Evolutionary conservation across 2,329 filamentous ascomycete genomes (phyloP).

Genomic region (Xylariomycetidae sp.): DNA sequence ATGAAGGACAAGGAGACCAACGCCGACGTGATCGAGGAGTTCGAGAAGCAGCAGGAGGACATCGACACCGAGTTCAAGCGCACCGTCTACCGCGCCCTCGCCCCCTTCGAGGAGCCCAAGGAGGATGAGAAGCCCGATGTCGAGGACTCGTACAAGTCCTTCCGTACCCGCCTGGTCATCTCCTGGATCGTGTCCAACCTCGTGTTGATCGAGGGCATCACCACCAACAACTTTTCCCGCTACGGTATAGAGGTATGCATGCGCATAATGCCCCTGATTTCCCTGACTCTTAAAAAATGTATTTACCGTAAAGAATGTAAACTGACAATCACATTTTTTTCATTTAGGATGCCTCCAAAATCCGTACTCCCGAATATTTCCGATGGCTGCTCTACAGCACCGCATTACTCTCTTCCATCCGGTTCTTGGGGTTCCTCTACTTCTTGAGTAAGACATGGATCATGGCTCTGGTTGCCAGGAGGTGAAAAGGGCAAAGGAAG

Average conservation of each 20-base stretch:
- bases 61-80: conserved; percentile 92
- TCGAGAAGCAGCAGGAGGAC: conserved; percentile 90
- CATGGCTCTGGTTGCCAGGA: conserved; percentile 85
- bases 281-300: too few species aligned
- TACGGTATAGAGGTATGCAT: conserved; percentile 83
- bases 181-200: conserved; percentile 92
- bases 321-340: conserved; percentile 13
- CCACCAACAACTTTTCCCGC: conserved; percentile 73
- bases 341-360: conserved; percentile 55
- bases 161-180: conserved; percentile 86
- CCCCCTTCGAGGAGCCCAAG: conserved; percentile 68
- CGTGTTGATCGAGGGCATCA: conserved; percentile 75
- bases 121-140: conserved; percentile 81
- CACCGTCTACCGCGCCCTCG: conserved; percentile 85
- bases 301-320: conserved; percentile 2
- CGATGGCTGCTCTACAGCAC: conserved; percentile 81
- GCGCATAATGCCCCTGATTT: too few species aligned
- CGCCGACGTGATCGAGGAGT: conserved; percentile 85
- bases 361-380: conserved; percentile 81
- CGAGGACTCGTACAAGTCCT: conserved; percentile 96
- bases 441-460: conserved; percentile 89
- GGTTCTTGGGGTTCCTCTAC: conserved; percentile 84
- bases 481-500: too few species aligned
- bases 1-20: conserved; percentile 82
- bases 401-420: conserved; percentile 71